Base-by-base conservation (phyloP, 2,329 filamentous ascomycete species). In the Fusarium illudens region DNA sequence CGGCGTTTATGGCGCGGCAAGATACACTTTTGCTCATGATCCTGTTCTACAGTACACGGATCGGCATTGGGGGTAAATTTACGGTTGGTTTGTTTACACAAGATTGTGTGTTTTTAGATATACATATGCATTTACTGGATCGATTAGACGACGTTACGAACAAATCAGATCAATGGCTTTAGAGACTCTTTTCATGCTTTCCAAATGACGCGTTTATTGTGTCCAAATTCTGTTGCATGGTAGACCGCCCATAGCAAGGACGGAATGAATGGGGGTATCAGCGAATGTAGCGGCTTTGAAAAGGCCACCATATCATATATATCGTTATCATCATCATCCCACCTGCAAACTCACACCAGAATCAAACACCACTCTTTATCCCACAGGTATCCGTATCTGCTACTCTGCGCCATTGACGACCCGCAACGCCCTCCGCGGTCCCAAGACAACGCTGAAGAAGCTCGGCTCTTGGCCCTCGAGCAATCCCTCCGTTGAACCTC, bases 401-500 rank as follows among this genome's bases (percentile, higher is more conserved):
- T 66, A 74, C 51, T 82, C 81, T 51, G 75, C 76, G 13, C 77
- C 79, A 50, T 92, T 92, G 20, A 92, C 89, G 33, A 92, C 89
- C 73, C 89, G 82, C 79, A 92, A 79, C 71, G 89, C 92, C 73
- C 90, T 81, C 72, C 89, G 82, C 20, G 90, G 90, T 64, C 89
- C 90, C 77, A 92, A 77, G 72, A 92, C 79, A 27, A 92, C 89
- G 51, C 85, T 90, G 76, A 91, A 88, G 78, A 92, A 93, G 60
- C 85, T 90, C 62, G 91, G 91, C 75, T 92, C 89, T 63, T 87
- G 84, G 0, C 86, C 87, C 4, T 81, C 83, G 15, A 91, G 73
- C 65, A 92, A 72, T 2, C 73, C 73, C 48, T 75, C 73, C 0
- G 71, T 72, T 71, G 90, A 87, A 58, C 89, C 87, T 52, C 75